A percentile compares a stretch with the other conserved stretches of the same genome.
Conservation (phyloP, 352 stramenopile genomes). For the Globisporangium viniferum region DNA sequence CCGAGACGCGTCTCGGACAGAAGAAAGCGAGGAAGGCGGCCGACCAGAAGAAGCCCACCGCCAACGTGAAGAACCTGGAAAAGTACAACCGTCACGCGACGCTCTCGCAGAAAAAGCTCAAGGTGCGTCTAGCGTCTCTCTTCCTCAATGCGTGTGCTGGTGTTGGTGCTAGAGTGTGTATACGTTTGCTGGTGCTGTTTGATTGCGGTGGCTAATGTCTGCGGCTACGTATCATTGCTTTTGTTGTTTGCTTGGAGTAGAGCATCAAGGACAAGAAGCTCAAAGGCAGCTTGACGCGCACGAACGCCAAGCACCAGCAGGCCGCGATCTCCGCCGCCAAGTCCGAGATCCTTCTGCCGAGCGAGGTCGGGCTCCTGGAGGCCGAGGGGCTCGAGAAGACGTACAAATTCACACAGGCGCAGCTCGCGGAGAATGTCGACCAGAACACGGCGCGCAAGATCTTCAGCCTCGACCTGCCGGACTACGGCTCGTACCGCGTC, state of each 20-base stretch:
- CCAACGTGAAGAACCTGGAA: conserved; percentile 58
- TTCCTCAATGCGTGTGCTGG: background rate
- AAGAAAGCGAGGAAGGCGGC: conserved; percentile 18
- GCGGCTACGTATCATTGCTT: background rate
- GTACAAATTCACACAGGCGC: conserved; percentile 93
- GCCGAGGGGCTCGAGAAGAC: conserved; percentile 96
- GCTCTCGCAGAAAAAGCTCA: conserved; percentile 57
- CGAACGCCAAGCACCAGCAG: conserved; percentile 79
- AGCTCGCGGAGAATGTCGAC: conserved; percentile 87
- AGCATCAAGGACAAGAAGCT: conserved; percentile 89
- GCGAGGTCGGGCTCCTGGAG: conserved; percentile 86
- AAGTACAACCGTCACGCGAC: conserved; percentile 71
- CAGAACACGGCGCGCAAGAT: conserved; percentile 94
- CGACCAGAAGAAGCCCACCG: conserved; percentile 8
- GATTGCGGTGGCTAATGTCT: background rate
- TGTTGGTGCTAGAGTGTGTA: background rate
- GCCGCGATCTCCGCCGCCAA: conserved; percentile 85
- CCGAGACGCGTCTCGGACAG: conserved; percentile 56
- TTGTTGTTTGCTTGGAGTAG: conserved; percentile 9
- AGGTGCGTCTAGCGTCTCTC: conserved; percentile 16
- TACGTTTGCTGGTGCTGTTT: background rate
- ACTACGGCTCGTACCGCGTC: conserved; percentile 93
- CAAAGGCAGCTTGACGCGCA: conserved; percentile 58
- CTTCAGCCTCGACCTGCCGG: conserved; percentile 91
- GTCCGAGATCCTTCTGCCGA: conserved; percentile 89